These are phyloP conservation scores for Candida qinlingensis DNA, from an alignment of 805 yeast genomes.

Conservation along the genomic window DNA sequence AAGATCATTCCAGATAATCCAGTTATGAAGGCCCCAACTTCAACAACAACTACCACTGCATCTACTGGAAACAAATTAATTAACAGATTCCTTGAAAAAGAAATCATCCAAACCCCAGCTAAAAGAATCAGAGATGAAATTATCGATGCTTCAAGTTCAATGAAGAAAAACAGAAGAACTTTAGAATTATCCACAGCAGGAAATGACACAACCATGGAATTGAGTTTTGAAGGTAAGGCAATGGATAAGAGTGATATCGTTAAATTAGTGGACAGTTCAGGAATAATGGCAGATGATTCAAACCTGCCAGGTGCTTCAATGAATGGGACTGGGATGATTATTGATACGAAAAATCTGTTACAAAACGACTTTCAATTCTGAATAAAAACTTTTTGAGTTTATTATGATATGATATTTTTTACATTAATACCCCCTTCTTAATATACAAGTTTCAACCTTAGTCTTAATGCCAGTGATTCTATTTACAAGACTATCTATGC, in stretches of 20 bases:
- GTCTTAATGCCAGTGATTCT: neutral
- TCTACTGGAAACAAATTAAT: constrained; percentile 3
- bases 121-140: constrained; percentile 26
- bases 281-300: neutral
- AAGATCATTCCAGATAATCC: constrained; percentile 7
- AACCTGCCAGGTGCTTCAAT: neutral
- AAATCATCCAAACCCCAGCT: constrained; percentile 16
- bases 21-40: neutral
- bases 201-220: constrained; percentile 28
- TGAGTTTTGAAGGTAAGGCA: constrained; percentile 43
- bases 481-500: neutral
- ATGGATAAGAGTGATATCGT: constrained; percentile 37
- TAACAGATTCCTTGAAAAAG: constrained; percentile 8
- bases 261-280: constrained; percentile 30
- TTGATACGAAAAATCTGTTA: constrained; percentile 22
- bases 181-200: constrained; percentile 6
- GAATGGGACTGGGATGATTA: neutral
- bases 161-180: constrained; percentile 24
- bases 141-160: constrained; percentile 18
- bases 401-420: neutral
- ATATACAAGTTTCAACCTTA: too few relatives aligned
- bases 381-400: constrained; percentile 7
- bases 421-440: neutral
- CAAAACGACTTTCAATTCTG: constrained; percentile 17
- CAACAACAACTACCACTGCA: neutral